Evolutionary conservation across 225 moss, liverwort and hornwort species (phyloP).

Genomic region (Sphagnum contortum): DNA sequence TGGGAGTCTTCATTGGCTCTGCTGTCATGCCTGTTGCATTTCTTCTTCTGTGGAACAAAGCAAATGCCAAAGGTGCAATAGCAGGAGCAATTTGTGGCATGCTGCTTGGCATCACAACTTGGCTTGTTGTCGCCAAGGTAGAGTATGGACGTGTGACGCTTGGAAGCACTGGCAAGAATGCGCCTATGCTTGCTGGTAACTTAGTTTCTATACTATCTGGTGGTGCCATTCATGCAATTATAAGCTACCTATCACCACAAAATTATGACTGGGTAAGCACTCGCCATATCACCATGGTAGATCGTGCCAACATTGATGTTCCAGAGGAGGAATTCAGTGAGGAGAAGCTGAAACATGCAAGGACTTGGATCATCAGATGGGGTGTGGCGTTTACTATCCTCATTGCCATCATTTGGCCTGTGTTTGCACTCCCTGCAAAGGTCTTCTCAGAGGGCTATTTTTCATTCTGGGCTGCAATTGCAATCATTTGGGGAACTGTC

Average conservation of each 20-base stretch:
- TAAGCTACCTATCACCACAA: constrained; percentile 54
- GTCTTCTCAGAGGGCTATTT: constrained; percentile 78
- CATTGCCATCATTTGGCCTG: constrained; percentile 80
- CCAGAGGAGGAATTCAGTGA: constrained; percentile 71
- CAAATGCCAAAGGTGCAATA: constrained; percentile 65
- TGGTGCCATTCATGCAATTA: constrained; percentile 54
- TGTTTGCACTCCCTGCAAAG: constrained; percentile 70
- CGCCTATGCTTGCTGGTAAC: constrained; percentile 87
- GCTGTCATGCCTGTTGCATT: constrained; percentile 93
- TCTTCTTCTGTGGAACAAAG: constrained; percentile 81
- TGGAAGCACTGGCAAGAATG: constrained; percentile 69
- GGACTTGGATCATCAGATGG: constrained; percentile 87
- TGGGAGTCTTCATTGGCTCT: constrained; percentile 93
- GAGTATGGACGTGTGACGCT: constrained; percentile 63
- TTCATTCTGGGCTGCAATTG: constrained; percentile 80
- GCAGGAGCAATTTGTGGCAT: constrained; percentile 41
- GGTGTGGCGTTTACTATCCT: constrained; percentile 62
- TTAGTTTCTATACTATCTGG: constrained; percentile 86
- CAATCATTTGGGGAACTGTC: constrained; percentile 72
- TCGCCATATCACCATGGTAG: constrained; percentile 68
- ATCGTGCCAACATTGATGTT: constrained; percentile 40
- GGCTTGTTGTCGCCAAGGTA: constrained; percentile 52
- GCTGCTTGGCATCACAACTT: constrained; percentile 43
- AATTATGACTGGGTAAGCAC: constrained; percentile 79
- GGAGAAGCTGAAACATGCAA: constrained; percentile 55